These are phyloP conservation scores for Knoxdaviesia proteae DNA, from an alignment of 2,329 filamentous ascomycete genomes.

Conservation along the genomic window DNA sequence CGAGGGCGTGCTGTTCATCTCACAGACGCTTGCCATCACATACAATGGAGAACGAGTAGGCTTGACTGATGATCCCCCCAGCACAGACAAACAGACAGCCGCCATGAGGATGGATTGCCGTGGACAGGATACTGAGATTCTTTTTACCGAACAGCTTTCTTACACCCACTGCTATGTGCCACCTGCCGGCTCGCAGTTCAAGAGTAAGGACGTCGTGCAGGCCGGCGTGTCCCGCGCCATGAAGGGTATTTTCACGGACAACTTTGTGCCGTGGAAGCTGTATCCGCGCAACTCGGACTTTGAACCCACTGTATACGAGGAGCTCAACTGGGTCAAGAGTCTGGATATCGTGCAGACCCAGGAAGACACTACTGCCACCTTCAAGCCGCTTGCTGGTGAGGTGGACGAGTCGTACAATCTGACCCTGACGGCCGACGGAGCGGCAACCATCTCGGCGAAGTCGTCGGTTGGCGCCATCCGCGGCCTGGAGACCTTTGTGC, in stretches of 20 bases:
- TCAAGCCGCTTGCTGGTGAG: conserved; percentile 38
- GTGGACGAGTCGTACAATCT: conserved; percentile 63
- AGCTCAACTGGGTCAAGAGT: conserved; percentile 28
- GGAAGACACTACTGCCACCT: conserved; percentile 28
- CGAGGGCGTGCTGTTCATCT: conserved; percentile 30
- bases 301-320: conserved; percentile 32
- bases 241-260: conserved; percentile 41
- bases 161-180: conserved; percentile 25
- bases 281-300: conserved; percentile 40
- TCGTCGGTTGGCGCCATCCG: conserved; percentile 49
- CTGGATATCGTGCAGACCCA: conserved; percentile 41
- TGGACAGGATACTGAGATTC: conserved; percentile 13
- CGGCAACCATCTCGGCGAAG: conserved; percentile 39
- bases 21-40: conserved; percentile 27
- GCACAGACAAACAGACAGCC: too few species aligned
- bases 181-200: conserved; percentile 16
- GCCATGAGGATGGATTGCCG: too few species aligned
- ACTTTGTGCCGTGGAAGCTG: conserved; percentile 63
- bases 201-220: conserved; percentile 31
- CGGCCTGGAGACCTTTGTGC: conserved; percentile 56
- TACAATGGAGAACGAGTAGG: conserved; percentile 39
- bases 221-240: conserved; percentile 38
- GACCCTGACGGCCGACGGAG: conserved; percentile 33
- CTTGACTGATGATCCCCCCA: conserved; percentile 9
- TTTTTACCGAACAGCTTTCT: conserved; percentile 20